Percentiles rank a stretch among this genome's conserved stretches.
phyloP scores from a whole-genome alignment of 2,329 filamentous ascomycete species.

The Colletotrichum sansevieriae region DNA sequence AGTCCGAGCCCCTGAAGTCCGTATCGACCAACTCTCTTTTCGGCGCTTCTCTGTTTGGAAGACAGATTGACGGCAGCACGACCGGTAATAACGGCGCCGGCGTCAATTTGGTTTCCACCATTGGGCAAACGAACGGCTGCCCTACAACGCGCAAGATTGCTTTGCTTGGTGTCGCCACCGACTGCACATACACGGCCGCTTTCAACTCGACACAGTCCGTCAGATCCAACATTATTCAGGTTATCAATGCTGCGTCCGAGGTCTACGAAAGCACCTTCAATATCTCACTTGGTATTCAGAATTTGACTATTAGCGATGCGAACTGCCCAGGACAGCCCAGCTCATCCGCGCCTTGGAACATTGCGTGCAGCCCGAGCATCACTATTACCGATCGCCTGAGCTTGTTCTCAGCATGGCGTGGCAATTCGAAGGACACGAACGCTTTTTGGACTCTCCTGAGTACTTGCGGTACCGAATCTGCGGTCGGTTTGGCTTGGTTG shows the following conservation, averaged over 20 bases:
- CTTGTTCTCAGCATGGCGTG: slow-evolving; percentile 90
- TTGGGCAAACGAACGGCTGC: slow-evolving; percentile 87
- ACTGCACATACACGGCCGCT: slow-evolving; percentile 85
- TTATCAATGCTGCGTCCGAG: slow-evolving; percentile 88
- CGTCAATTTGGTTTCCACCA: slow-evolving; percentile 81
- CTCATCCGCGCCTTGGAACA: slow-evolving; percentile 84
- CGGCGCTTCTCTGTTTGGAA: slow-evolving; percentile 79
- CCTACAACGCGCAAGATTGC: slow-evolving; percentile 92
- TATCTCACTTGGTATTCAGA: slow-evolving; percentile 90
- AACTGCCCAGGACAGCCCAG: slow-evolving; percentile 80
- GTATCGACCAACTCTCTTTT: slow-evolving; percentile 77
- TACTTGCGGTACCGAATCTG: slow-evolving; percentile 83
- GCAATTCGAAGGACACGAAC: slow-evolving; percentile 80
- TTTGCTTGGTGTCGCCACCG: slow-evolving; percentile 89
- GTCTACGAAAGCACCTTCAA: slow-evolving; percentile 95
- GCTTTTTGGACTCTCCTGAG: slow-evolving; percentile 94
- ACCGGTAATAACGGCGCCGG: slow-evolving; percentile 81
- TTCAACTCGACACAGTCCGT: slow-evolving; percentile 77
- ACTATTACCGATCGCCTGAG: slow-evolving; percentile 85
- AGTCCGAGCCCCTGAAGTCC: slow-evolving; percentile 63
- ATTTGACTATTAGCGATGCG: slow-evolving; percentile 81
- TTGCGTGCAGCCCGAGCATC: slow-evolving; percentile 73
- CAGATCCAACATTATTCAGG: slow-evolving; percentile 80
- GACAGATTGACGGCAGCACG: slow-evolving; percentile 77
- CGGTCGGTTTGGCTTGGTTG: slow-evolving; percentile 93